Percentiles rank a stretch among this genome's conserved stretches.
Evolutionary conservation across 2,329 filamentous ascomycete genomes (phyloP).

Genomic region (Xylariaceae sp.): DNA sequence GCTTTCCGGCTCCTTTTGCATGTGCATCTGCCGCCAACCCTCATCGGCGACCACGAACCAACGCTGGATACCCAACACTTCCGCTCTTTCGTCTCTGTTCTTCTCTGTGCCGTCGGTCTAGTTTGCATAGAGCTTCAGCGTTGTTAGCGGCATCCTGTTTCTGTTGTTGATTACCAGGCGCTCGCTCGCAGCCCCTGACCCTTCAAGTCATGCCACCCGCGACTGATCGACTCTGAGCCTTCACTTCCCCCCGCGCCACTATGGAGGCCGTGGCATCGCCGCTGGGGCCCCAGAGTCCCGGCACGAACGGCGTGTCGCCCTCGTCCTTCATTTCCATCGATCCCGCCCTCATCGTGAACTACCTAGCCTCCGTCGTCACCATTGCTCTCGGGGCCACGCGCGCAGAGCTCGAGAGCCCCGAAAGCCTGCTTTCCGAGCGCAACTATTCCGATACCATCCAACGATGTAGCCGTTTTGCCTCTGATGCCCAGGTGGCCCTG

Average conservation of each 20-base stretch:
- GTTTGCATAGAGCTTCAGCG: constrained; percentile 7
- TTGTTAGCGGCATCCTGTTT: constrained; percentile 7
- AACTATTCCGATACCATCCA: constrained; percentile 73
- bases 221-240: constrained; percentile 9
- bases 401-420: constrained; percentile 70
- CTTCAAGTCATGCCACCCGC: constrained; percentile 16
- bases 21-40: background rate
- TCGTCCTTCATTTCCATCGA: constrained; percentile 53
- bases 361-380: constrained; percentile 62
- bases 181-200: constrained; percentile 12
- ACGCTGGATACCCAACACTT: constrained; percentile 6
- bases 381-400: constrained; percentile 68
- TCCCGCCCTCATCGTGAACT: constrained; percentile 61
- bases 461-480: constrained; percentile 81
- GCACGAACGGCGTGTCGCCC: constrained; percentile 38
- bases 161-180: constrained; percentile 10
- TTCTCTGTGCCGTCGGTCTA: constrained; percentile 10
- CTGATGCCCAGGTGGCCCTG: constrained; percentile 77
- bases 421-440: constrained; percentile 71
- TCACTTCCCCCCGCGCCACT: constrained; percentile 18
- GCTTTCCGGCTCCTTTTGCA: constrained; percentile 2
- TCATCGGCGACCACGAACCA: constrained; percentile 6
- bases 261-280: constrained; percentile 48
- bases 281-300: constrained; percentile 31
- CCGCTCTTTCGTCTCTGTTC: constrained; percentile 18